Evolutionary conservation across 2,329 filamentous ascomycete species (phyloP), one percentile per base, ranked within the genome.

Genomic region (Camillea tinctor): DNA sequence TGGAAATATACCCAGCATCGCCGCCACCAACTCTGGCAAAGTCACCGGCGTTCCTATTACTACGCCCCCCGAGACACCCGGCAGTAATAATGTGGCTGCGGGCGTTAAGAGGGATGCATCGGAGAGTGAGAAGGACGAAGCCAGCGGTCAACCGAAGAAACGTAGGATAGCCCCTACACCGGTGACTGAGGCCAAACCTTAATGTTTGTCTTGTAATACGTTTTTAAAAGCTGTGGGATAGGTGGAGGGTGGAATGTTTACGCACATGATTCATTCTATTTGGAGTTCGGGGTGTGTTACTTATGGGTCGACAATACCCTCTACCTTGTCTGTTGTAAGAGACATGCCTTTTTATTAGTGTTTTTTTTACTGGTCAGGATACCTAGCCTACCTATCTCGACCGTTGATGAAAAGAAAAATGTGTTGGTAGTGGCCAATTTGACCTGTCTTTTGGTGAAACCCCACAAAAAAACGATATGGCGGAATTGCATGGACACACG

Each of bases 61-160:
- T 44, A 97, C 94, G 7, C 94, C 95, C 2, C 95, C 94, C 0
- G 90, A 96, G 73, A 98, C 94, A 2, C 94, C 94, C 5, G 86
- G 84, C 68, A 79, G 81, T 51, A 83, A 79, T 23, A 86, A 81
- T 59, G 81, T 70, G 48, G 70, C 70, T 52, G 71, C 73, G 2
- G 82, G 82, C 26, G 75, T 77, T 17, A 88, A 88, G 72, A 78
- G 85, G 64, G 85, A 88, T 24, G 80, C 80, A 13, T 82, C 79
- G 22, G 84, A 85, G 60, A 79, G 77, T 22, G 85, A 85, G 36
- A 80, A 81, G 52, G 81, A 82, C 17, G 80, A 84, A 7, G 79
- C 80, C 17, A 79, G 56, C n/a, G 55, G 58, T 20, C 68, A 85
- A 68, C 80, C 85, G 4, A 92, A 92, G 77, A 88, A 87, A 75